Evolutionary conservation across 495 filamentous ascomycete species (phyloP).

Genomic region (Aspergillus bridgeri): DNA sequence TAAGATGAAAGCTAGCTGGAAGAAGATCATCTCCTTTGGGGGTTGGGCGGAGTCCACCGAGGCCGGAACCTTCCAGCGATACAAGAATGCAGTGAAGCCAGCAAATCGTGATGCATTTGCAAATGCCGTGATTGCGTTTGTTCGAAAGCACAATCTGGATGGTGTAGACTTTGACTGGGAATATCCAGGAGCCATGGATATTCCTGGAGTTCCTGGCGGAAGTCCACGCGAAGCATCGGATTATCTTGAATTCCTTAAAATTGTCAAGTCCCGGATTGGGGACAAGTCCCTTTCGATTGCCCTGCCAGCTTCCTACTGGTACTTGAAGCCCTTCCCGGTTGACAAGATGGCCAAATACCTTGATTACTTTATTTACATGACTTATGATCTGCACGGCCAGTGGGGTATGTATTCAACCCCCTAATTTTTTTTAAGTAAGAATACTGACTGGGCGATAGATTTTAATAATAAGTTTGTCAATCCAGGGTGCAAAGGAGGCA

Average conservation of each 20-base stretch:
- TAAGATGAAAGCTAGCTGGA: too few relatives aligned
- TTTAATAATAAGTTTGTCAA: too few relatives aligned
- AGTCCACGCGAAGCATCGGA: slow-evolving; percentile 14
- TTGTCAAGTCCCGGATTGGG: neutral
- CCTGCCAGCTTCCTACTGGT: slow-evolving; percentile 20
- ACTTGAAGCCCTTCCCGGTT: slow-evolving; percentile 27
- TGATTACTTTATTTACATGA: slow-evolving; percentile 37
- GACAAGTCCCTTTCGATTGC: slow-evolving; percentile 12
- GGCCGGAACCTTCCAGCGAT: too few relatives aligned
- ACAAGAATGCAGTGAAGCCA: neutral
- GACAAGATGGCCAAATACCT: slow-evolving; percentile 16
- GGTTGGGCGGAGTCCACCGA: too few relatives aligned
- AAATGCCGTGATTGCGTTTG: slow-evolving; percentile 32
- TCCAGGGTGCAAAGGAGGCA: too few relatives aligned
- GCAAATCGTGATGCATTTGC: slow-evolving; percentile 33
- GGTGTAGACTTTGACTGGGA: slow-evolving; percentile 44
- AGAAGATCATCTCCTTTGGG: too few relatives aligned
- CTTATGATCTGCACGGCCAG: slow-evolving; percentile 31
- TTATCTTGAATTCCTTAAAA: slow-evolving; percentile 22
- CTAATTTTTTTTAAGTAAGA: too few relatives aligned
- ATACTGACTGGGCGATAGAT: too few relatives aligned
- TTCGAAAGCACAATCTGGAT: slow-evolving; percentile 31
- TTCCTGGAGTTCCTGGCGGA: neutral
- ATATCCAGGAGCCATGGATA: slow-evolving; percentile 23
- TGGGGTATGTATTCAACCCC: slow-evolving; percentile 7